phyloP scores from a whole-genome alignment of 1,284 basidiomycete genomes.

The Boletellus sp. region DNA sequence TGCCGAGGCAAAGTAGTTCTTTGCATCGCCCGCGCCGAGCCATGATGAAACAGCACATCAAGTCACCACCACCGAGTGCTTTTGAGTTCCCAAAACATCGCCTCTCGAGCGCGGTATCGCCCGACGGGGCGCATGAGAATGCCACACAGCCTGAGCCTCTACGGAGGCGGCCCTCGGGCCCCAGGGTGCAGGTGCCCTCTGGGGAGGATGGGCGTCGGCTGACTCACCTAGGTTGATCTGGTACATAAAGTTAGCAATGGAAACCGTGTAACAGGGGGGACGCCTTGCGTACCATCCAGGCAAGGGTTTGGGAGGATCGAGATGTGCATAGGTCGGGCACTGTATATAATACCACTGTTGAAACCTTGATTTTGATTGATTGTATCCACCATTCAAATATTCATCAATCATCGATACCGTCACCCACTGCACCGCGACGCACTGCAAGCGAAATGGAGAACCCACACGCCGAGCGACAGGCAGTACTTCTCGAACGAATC shows the following conservation, averaged over 20 bases:
- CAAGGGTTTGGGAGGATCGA: not conserved
- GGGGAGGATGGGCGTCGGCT: conserved; percentile 29
- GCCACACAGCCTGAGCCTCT: conserved; percentile 30
- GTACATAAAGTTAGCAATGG: conserved; percentile 20
- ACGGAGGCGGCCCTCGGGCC: conserved; percentile 39
- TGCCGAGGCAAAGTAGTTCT: conserved; percentile 7
- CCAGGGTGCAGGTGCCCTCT: conserved; percentile 25
- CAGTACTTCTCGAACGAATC: conserved; percentile 84
- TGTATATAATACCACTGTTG: no score
- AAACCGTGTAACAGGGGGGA: no score
- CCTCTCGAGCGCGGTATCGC: not conserved
- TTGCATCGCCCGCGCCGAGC: conserved; percentile 44
- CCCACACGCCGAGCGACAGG: conserved; percentile 88
- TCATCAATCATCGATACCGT: not conserved
- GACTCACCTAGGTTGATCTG: conserved; percentile 34
- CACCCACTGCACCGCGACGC: not conserved
- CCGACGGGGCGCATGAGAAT: conserved; percentile 9
- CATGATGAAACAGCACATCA: conserved; percentile 38
- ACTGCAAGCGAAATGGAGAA: conserved; percentile 65
- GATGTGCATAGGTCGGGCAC: not conserved
- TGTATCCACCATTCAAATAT: no score
- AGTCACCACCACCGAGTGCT: conserved; percentile 22
- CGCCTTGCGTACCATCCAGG: no score
- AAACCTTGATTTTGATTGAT: no score
- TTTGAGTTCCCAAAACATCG: conserved; percentile 20